Percentiles rank a stretch among this genome's conserved stretches.
Conservation (phyloP, 495 filamentous ascomycete species). For the Daldinia grandis region DNA sequence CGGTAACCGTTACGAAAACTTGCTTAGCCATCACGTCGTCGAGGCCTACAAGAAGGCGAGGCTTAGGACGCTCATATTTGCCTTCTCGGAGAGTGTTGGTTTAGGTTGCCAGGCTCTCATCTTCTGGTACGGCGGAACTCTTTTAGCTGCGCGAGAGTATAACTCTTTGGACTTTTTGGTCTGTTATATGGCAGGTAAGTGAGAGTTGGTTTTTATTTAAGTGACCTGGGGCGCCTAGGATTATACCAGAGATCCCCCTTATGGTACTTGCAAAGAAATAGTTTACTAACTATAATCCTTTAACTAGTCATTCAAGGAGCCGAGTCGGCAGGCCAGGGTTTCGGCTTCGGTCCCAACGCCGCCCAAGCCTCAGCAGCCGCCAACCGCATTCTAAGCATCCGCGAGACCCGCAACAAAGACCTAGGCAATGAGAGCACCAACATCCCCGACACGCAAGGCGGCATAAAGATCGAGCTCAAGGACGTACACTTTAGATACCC, state of each 20-base stretch:
- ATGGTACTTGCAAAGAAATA: not conserved
- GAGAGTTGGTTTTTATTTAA: not conserved
- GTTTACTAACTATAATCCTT: not conserved
- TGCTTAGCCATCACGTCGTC: conserved; percentile 52
- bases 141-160: conserved; percentile 52
- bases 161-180: conserved; percentile 50
- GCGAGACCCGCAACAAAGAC: conserved; percentile 44
- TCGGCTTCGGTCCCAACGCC: conserved; percentile 59
- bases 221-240: too few relatives aligned
- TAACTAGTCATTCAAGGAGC: conserved; percentile 54
- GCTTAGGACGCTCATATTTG: conserved; percentile 55
- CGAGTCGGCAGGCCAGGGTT: conserved; percentile 55
- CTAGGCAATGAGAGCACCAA: conserved; percentile 9
- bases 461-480: conserved; percentile 65
- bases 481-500: conserved; percentile 71
- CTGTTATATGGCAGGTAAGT: conserved; percentile 55
- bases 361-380: conserved; percentile 57
- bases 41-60: conserved; percentile 55
- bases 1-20: conserved; percentile 51
- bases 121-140: conserved; percentile 59
- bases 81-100: conserved; percentile 54
- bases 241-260: not conserved
- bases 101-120: conserved; percentile 59
- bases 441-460: conserved; percentile 50
- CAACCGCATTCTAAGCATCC: conserved; percentile 55